A percentile compares a stretch with the other conserved stretches of the same genome.
Evolutionary conservation across 495 filamentous ascomycete species (phyloP).

Genomic region (Evernia prunastri): DNA sequence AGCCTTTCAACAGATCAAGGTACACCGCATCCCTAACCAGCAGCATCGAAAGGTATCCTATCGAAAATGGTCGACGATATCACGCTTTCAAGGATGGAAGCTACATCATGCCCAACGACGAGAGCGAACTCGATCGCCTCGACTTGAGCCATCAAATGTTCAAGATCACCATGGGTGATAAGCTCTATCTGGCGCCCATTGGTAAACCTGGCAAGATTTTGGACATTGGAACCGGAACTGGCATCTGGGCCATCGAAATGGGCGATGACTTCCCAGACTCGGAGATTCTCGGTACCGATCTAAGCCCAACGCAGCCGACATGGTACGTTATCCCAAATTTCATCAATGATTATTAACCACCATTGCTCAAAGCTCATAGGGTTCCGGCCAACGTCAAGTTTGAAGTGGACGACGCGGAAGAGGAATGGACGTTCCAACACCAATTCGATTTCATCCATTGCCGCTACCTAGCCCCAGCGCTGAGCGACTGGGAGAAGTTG

Average conservation of each 20-base stretch:
- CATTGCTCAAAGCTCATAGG: constrained; percentile 20
- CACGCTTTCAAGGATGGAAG: constrained; percentile 50
- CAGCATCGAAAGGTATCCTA: constrained; percentile 49
- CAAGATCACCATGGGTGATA: constrained; percentile 29
- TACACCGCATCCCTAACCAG: constrained; percentile 41
- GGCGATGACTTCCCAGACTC: constrained; percentile 52
- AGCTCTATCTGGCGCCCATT: constrained; percentile 35
- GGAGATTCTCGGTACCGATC: constrained; percentile 58
- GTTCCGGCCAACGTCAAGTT: constrained; percentile 55
- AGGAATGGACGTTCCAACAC: constrained; percentile 38
- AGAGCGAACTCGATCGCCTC: constrained; percentile 30
- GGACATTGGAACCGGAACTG: constrained; percentile 52
- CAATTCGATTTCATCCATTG: constrained; percentile 50
- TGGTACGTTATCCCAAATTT: constrained; percentile 27
- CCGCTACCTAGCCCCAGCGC: constrained; percentile 41
- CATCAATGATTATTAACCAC: background rate
- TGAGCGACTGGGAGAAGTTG: constrained; percentile 44
- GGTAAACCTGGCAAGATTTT: constrained; percentile 38
- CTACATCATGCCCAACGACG: constrained; percentile 51
- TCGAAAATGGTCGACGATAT: constrained; percentile 53
- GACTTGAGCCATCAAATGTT: constrained; percentile 37
- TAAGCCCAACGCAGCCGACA: constrained; percentile 49
- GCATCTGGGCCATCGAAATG: constrained; percentile 56
- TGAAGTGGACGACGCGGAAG: constrained; percentile 55
- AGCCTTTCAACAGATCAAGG: constrained; percentile 14